Evolutionary conservation across 805 yeast genomes (phyloP).

Genomic region (Groenewaldozyma tartarivorans): DNA sequence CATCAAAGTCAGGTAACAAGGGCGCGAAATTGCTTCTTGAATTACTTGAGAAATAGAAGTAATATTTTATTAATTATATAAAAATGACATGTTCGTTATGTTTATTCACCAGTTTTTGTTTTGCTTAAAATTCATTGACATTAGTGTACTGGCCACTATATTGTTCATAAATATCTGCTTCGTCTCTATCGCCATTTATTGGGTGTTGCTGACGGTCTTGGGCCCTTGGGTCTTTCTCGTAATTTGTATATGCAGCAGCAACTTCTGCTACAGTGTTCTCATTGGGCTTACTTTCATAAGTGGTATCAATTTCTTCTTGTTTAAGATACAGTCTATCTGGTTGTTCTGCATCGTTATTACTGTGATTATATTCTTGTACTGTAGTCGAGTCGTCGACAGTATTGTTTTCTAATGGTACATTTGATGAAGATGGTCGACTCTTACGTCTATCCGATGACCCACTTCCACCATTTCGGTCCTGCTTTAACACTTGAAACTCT

Average conservation of each 20-base stretch:
- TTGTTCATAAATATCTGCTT: constrained; percentile 20
- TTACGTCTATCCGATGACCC: neutral
- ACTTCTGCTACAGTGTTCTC: constrained; percentile 5
- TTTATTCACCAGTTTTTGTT: too few relatives aligned
- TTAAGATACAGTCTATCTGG: too few relatives aligned
- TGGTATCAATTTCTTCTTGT: too few relatives aligned
- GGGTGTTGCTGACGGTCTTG: constrained; percentile 15
- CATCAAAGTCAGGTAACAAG: constrained; percentile 23
- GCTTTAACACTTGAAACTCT: constrained; percentile 27
- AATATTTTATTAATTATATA: constrained; percentile 1
- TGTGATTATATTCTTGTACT: too few relatives aligned
- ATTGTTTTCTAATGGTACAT: neutral
- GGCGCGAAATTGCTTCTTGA: constrained; percentile 27
- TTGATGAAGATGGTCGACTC: constrained; percentile 1
- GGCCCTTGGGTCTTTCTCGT: neutral
- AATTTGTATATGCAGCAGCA: neutral
- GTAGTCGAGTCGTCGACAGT: too few relatives aligned
- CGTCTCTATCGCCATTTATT: constrained; percentile 13
- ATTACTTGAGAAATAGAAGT: neutral
- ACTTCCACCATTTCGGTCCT: constrained; percentile 11
- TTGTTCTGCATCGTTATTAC: too few relatives aligned
- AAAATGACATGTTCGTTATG: neutral
- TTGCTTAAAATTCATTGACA: constrained; percentile 13
- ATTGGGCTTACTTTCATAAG: neutral
- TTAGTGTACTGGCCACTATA: constrained; percentile 23